Base-by-base conservation (phyloP, 192 early-diverging fungal species). In the Backusella macrospora region DNA sequence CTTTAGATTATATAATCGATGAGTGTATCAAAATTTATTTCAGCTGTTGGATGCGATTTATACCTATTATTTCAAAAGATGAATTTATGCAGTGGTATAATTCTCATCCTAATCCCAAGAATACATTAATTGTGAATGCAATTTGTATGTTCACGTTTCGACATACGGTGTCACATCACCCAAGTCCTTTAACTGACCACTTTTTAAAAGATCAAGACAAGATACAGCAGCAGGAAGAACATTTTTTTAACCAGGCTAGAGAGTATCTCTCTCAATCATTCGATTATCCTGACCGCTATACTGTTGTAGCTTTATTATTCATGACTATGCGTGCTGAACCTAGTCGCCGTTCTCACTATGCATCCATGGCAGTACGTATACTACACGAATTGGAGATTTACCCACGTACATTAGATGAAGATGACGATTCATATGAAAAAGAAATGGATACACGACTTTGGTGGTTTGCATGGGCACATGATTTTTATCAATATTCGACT, bases 401-500 rank as follows among this genome's bases (percentile, higher is more conserved):
- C 29, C 80, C 80, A 67, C 72, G 80, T 16, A 73, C 73, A 70
- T 7, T 75, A 23, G 70, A 73, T 40, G 43, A 45, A 13, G 34
- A 68, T 6, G 70, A 81, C 21, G 62, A 63, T 14, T 39, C 68
- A 3, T 81, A 71, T 23, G 72, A 68, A 29, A 68, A 71, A 45
- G 80, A 81, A 64, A 68, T 81, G 63, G 80, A 81, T 37, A 81
- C 80, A 49, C 73, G 80, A 0, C 73, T 81, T 39, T 81, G 80
- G 80, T 81, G 80, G 80, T 81, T 72, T 72, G 71, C 65, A 5
- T 81, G 80, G 80, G 38, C 48, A 10, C 63, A 55, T 46, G 80
- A 81, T 44, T 81, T 81, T 75, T 74, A 46, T 34, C 73, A 72
- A 6, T 81, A 73, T 21, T 71, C 80, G 0, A 70, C 73, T 12